A percentile compares a stretch with the other conserved stretches of the same genome.
Evolutionary conservation across 495 filamentous ascomycete species (phyloP).

Genomic region (Penicillium roqueforti): DNA sequence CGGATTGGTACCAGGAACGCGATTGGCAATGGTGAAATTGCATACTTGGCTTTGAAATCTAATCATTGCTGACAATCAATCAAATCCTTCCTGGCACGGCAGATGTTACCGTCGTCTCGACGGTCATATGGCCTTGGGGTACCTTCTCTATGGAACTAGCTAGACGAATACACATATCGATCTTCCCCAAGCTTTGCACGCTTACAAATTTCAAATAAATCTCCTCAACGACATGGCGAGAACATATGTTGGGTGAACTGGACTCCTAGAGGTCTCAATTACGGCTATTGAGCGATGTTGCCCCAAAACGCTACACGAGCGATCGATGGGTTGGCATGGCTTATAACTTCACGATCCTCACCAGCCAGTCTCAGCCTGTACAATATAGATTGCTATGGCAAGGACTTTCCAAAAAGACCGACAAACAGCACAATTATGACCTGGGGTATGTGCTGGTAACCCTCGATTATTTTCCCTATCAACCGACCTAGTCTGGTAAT

Average conservation of each 20-base stretch:
- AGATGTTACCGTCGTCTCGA: too few relatives aligned
- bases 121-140: too few relatives aligned
- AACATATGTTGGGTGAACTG: conserved; percentile 18
- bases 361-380: conserved; percentile 16
- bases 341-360: conserved; percentile 23
- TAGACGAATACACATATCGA: too few relatives aligned
- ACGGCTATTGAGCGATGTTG: conserved; percentile 13
- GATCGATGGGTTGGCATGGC: conserved; percentile 25
- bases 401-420: conserved; percentile 21
- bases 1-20: too few relatives aligned
- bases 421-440: conserved; percentile 24
- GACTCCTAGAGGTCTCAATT: conserved; percentile 18
- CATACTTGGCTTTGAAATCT: too few relatives aligned
- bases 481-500: not conserved
- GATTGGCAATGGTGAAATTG: too few relatives aligned
- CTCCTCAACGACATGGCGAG: conserved; percentile 13
- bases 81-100: too few relatives aligned
- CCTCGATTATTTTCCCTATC: not conserved
- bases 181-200: too few relatives aligned
- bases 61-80: too few relatives aligned
- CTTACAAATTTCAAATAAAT: conserved; percentile 12
- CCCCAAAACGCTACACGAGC: conserved; percentile 16
- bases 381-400: conserved; percentile 14
- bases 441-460: conserved; percentile 12
- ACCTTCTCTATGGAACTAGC: too few relatives aligned